Base-by-base conservation (phyloP, 2,329 filamentous ascomycete species). In the Cryoendolithus antarcticus region DNA sequence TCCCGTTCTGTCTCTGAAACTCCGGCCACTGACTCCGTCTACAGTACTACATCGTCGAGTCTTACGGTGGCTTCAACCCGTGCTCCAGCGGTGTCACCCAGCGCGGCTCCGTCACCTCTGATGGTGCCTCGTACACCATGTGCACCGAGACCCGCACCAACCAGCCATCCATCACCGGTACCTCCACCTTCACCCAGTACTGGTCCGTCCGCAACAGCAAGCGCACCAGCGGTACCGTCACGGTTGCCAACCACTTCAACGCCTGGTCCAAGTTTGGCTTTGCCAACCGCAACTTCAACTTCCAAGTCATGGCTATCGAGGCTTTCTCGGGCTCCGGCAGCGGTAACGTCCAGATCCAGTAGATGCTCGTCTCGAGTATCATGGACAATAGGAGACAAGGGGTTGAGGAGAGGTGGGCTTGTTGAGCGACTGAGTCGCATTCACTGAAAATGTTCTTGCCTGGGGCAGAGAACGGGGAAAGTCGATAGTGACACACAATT, bases 21-120 rank as follows among this genome's bases (percentile, higher is more conserved):
- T 12, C 11, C 30, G 30, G 10, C 11, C 10, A 31, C 30, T 31
- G 30, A 10, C 30, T 31, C 2, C 34, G 37, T 6, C 34, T 34
- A 6, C 71, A 74, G 49, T 74, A 74, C 59, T 75, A 75, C 59
- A 66, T 75, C 40, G 63, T 74, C 44, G 72, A 75, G 44, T 55
- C 62, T 7, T 69, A 65, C 51, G 69, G 67, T 42, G 62, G 61
- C 34, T 65, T 70, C 48, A 61, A 67, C 35, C 42, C 46, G 3
- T 44, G 43, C 34, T 40, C 42, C n/a, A 30, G 29, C n/a, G 41
- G 43, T 24, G 45, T 39, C 11, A 44, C 41, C 13, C 36, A 40
- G 37, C 44, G 45, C 19, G 62, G 62, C 27, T 60, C 54, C 3
- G 52, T 65, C 8, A 49, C 41, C 9, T 58, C 49, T 9, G 62